These are phyloP conservation scores for Myriangium duriaei DNA, from an alignment of 2,329 filamentous ascomycete species.

Conservation along the genomic window DNA sequence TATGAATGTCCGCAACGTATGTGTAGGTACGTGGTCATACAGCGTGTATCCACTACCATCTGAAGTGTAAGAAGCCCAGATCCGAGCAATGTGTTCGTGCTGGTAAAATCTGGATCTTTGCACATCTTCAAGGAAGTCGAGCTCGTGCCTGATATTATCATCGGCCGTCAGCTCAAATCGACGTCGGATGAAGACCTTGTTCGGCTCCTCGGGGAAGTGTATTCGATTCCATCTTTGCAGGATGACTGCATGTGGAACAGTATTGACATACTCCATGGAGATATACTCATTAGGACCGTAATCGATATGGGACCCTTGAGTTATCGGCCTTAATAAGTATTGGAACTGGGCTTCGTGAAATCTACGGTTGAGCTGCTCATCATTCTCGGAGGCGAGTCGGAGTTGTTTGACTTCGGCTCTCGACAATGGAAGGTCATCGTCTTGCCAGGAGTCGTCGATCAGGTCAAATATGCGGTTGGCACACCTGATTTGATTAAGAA, in stretches of 20 bases:
- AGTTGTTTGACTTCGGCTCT: constrained; percentile 53
- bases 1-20: constrained; percentile 55
- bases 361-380: constrained; percentile 52
- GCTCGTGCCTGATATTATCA: constrained; percentile 23
- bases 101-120: constrained; percentile 45
- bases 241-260: constrained; percentile 36
- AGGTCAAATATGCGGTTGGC: constrained; percentile 64
- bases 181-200: constrained; percentile 33
- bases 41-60: constrained; percentile 52
- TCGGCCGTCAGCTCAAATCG: constrained; percentile 21
- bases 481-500: constrained; percentile 55
- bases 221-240: constrained; percentile 47
- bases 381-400: constrained; percentile 44
- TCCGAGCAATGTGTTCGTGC: constrained; percentile 57
- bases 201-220: constrained; percentile 49
- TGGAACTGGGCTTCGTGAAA: constrained; percentile 61
- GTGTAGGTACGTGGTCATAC: constrained; percentile 54
- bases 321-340: constrained; percentile 54
- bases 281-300: constrained; percentile 58
- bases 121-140: constrained; percentile 47
- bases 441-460: constrained; percentile 66
- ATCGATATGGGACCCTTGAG: constrained; percentile 46
- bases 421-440: constrained; percentile 59
- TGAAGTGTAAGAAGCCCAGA: constrained; percentile 59
- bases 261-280: constrained; percentile 55